Evolutionary conservation across 2,329 filamentous ascomycete genomes (phyloP).

Genomic region (Penicillium italicum): DNA sequence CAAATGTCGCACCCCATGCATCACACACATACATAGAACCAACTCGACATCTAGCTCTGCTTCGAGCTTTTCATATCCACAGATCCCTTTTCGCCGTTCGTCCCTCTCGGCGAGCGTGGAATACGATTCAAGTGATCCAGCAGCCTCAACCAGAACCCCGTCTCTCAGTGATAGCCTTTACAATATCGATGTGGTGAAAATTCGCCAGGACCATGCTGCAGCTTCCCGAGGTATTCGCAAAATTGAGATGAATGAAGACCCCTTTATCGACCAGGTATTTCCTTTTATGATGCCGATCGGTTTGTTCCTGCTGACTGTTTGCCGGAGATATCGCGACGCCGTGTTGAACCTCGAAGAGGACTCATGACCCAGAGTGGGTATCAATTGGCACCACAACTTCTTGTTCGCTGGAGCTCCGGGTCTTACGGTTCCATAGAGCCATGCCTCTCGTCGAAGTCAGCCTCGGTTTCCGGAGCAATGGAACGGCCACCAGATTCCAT

Average conservation of each 20-base stretch:
- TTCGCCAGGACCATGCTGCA: slow-evolving; percentile 5
- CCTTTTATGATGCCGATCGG: not conserved
- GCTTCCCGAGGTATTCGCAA: not conserved
- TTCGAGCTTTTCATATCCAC: slow-evolving; percentile 17
- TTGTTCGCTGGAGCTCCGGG: slow-evolving; percentile 25
- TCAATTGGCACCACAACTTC: slow-evolving; percentile 7
- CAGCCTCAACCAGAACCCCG: slow-evolving; percentile 24
- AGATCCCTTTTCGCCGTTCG: slow-evolving; percentile 28
- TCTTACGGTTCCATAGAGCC: slow-evolving; percentile 14
- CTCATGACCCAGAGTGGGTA: not conserved
- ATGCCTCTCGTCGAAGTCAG: slow-evolving; percentile 1
- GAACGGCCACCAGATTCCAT: not conserved
- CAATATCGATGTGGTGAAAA: slow-evolving; percentile 24
- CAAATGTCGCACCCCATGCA: slow-evolving; percentile 33
- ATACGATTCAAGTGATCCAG: slow-evolving; percentile 12
- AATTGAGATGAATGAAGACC: slow-evolving; percentile 5
- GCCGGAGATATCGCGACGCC: slow-evolving; percentile 3
- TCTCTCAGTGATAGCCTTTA: slow-evolving; percentile 19
- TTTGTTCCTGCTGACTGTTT: slow-evolving; percentile 4
- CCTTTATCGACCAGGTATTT: slow-evolving; percentile 18
- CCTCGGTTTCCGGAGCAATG: not conserved
- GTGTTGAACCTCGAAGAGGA: not conserved
- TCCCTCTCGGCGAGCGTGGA: slow-evolving; percentile 20
- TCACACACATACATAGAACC: not conserved
- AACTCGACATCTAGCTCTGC: slow-evolving; percentile 4